Percentiles rank a stretch among this genome's conserved stretches.
phyloP scores from a whole-genome alignment of 2,329 filamentous ascomycete genomes.

The Cadophora sp. region DNA sequence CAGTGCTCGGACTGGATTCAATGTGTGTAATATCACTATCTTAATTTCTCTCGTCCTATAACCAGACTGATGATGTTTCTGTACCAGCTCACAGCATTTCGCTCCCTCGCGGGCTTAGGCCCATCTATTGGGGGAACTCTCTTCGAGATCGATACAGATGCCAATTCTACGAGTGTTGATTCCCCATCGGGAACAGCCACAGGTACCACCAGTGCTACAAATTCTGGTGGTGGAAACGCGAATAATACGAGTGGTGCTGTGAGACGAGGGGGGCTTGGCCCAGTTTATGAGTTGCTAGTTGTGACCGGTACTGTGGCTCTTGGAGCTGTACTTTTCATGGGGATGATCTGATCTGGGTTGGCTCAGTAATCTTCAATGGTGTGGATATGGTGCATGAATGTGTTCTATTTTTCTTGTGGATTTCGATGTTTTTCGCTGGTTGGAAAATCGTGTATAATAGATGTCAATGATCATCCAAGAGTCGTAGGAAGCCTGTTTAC shows the following conservation, averaged over 20 bases:
- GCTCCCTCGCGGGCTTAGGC: not conserved
- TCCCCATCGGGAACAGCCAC: not conserved
- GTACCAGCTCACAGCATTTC: not conserved
- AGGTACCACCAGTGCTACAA: not conserved
- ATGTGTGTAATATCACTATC: not conserved
- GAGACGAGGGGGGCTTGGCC: not conserved
- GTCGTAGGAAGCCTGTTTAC: too few relatives aligned
- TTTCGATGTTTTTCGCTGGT: too few relatives aligned
- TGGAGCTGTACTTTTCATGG: not conserved
- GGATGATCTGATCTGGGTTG: not conserved
- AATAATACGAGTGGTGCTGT: not conserved
- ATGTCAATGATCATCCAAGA: too few relatives aligned
- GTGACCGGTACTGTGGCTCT: not conserved
- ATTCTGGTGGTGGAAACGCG: not conserved
- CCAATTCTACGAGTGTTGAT: not conserved
- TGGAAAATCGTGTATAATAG: too few relatives aligned
- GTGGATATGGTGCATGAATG: too few relatives aligned
- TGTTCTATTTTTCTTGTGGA: too few relatives aligned
- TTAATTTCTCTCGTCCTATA: not conserved
- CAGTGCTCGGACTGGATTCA: constrained; percentile 11
- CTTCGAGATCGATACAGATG: not conserved
- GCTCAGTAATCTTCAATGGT: not conserved
- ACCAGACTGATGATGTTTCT: not conserved
- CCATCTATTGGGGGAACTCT: not conserved
- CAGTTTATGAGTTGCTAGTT: not conserved